A percentile compares a stretch with the other conserved stretches of the same genome.
Evolutionary conservation across 768 basidiomycete species (phyloP).

Genomic region (Russula brevipes): DNA sequence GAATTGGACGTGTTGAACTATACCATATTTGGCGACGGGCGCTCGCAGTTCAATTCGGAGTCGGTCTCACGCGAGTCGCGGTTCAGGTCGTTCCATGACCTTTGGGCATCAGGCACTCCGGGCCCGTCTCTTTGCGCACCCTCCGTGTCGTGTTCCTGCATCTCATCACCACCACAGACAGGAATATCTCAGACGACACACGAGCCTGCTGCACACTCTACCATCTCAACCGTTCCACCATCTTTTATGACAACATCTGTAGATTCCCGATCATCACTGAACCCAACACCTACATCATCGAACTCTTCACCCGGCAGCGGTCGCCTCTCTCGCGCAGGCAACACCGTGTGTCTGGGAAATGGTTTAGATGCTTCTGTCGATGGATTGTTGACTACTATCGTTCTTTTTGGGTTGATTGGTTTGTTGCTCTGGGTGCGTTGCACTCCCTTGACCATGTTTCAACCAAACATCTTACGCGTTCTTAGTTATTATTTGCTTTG

Average conservation of each 20-base stretch:
- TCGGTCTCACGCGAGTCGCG: neutral
- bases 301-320: constrained; percentile 22
- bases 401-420: constrained; percentile 55
- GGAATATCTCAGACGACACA: neutral
- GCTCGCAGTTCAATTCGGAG: constrained; percentile 17
- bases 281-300: constrained; percentile 9
- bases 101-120: constrained; percentile 1
- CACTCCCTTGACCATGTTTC: constrained; percentile 3
- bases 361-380: constrained; percentile 59
- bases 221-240: neutral
- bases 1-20: neutral
- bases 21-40: constrained; percentile 7
- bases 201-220: neutral
- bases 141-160: constrained; percentile 9
- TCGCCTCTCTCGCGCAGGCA: constrained; percentile 24
- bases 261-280: constrained; percentile 2
- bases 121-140: neutral
- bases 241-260: constrained; percentile 14
- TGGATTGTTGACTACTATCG: constrained; percentile 54
- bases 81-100: neutral
- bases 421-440: constrained; percentile 62
- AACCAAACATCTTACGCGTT: neutral
- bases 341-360: constrained; percentile 55
- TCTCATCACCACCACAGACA: neutral
- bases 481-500: constrained; percentile 60